phyloP scores from a whole-genome alignment of 2,329 filamentous ascomycete species.

The Xenoacremonium recifei region DNA sequence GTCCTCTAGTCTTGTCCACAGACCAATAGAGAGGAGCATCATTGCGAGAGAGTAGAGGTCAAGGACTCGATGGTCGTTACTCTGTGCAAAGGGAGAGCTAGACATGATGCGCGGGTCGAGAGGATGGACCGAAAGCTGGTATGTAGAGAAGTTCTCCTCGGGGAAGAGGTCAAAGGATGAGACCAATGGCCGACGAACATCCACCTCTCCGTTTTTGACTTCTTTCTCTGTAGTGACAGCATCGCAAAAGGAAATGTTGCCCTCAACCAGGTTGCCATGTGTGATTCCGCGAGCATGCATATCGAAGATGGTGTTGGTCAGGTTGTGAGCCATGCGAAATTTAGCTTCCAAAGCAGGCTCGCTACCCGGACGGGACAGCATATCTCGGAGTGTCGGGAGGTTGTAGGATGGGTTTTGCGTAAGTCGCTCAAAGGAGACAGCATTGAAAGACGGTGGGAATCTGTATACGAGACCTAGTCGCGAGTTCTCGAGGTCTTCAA shows the following conservation, averaged over 20 bases:
- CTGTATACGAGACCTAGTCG: conserved; percentile 75
- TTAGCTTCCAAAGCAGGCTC: conserved; percentile 73
- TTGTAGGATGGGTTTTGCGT: conserved; percentile 50
- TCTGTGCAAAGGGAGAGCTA: conserved; percentile 46
- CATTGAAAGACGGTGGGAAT: conserved; percentile 64
- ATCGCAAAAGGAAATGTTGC: conserved; percentile 65
- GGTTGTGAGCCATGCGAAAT: conserved; percentile 70
- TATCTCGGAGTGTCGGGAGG: conserved; percentile 52
- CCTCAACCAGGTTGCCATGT: conserved; percentile 68
- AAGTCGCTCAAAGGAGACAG: conserved; percentile 52
- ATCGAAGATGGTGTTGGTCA: conserved; percentile 71
- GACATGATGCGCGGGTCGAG: conserved; percentile 55
- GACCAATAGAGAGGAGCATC: conserved; percentile 69
- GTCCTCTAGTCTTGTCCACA: conserved; percentile 68
- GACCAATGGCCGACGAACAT: conserved; percentile 67
- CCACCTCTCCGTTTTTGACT: conserved; percentile 47
- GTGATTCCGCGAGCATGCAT: conserved; percentile 67
- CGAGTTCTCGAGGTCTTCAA: conserved; percentile 69
- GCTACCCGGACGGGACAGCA: conserved; percentile 50
- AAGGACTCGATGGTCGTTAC: conserved; percentile 55
- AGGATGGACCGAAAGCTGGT: conserved; percentile 55
- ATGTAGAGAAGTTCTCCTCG: conserved; percentile 20
- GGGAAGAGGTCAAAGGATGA: conserved; percentile 73
- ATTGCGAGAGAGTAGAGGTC: conserved; percentile 75
- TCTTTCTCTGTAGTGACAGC: conserved; percentile 40